Evolutionary conservation across 495 filamentous ascomycete species (phyloP), one percentile per base, ranked within the genome.

Genomic region (Hypoxylon fragiforme): DNA sequence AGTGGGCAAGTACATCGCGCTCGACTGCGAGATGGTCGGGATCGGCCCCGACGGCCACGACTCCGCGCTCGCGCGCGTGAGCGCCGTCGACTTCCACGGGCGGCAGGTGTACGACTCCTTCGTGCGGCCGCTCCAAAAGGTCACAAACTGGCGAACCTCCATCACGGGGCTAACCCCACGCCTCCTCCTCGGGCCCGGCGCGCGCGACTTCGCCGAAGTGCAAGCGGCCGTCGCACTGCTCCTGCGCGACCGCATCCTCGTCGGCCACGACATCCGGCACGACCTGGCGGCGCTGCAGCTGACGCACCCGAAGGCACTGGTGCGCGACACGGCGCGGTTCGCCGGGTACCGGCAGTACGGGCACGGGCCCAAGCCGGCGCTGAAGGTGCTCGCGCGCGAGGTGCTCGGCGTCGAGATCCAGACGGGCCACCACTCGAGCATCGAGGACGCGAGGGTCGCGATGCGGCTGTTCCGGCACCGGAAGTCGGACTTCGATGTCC

Each of bases 11-110:
- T 97, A 94, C 64, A 69, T 98, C 36, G 87, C 90, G 26, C 81
- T 98, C 36, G 95, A 98, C 74, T 97, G 94, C 71, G 94, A 98
- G 73, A 98, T 98, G 94, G 92, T 98, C 13, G 94, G 94, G 31
- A 83, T 91, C 8, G 90, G 90, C 1, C 83, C 86, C 1, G 79
- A 78, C 2, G 83, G 86, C 32, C 82, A 88, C 63, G 70, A 74
- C 8, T 86, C 85, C 8, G 82, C 81, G 2, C 80, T 97, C 22
- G 94, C 95, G 2, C 81, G 94, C 9, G 86, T 91, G 45, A 91
- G 87, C 63, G 75, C 95, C 16, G 91, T 96, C 62, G 95, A 96
- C 64, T 98, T 88, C 75, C 89, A 96, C 70, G 90, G 90, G 16
- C 80, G 86, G 31, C 87, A 95, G 60, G 66, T 98, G 36, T 92